These are phyloP conservation scores for Kuraishia borneana DNA, from an alignment of 805 yeast genomes.

Conservation along the genomic window DNA sequence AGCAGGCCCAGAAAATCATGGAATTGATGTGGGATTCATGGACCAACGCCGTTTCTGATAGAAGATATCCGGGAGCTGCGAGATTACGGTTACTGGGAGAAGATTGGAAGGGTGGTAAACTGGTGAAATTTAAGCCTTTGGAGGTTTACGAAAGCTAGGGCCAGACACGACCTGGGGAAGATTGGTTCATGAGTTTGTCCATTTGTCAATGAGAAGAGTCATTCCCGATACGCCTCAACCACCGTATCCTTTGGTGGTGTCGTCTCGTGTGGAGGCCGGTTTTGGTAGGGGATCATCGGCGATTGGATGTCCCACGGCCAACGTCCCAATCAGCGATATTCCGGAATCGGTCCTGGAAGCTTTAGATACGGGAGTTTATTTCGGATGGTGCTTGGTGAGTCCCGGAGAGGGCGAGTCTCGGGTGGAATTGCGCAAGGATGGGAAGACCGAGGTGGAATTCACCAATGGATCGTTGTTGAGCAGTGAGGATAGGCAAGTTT, in stretches of 20 bases:
- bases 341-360: conserved; percentile 23
- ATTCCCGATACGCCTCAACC: conserved; percentile 28
- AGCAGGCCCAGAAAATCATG: conserved; percentile 59
- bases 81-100: conserved; percentile 70
- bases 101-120: conserved; percentile 49
- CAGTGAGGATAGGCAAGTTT: conserved; percentile 26
- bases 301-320: conserved; percentile 93
- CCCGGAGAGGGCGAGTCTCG: conserved; percentile 8
- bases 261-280: conserved; percentile 56
- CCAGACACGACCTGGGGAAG: background rate
- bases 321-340: conserved; percentile 51
- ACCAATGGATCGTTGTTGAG: conserved; percentile 47
- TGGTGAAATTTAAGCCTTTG: conserved; percentile 35
- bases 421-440: conserved; percentile 22
- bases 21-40: conserved; percentile 33
- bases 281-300: conserved; percentile 95
- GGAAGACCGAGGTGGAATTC: conserved; percentile 33
- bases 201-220: background rate
- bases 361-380: conserved; percentile 76
- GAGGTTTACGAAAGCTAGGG: conserved; percentile 7
- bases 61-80: conserved; percentile 65
- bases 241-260: conserved; percentile 36
- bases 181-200: background rate
- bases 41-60: conserved; percentile 38
- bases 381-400: conserved; percentile 44